Percentiles rank a stretch among this genome's conserved stretches.
phyloP scores from a whole-genome alignment of 1,284 basidiomycete species.

The Tilletia caries region DNA sequence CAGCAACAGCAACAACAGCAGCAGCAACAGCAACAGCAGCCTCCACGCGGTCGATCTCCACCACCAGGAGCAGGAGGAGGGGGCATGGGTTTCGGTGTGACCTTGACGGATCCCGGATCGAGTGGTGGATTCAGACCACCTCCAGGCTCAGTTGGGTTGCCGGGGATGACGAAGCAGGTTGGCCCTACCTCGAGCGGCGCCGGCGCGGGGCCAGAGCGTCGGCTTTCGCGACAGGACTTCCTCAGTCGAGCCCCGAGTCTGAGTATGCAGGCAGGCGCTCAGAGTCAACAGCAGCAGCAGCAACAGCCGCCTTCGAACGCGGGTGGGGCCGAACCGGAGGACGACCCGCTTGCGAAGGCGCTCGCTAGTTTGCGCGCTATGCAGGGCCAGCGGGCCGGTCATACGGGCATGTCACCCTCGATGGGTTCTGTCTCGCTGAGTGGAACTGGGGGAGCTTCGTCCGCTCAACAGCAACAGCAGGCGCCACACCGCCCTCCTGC shows the following conservation, averaged over 20 bases:
- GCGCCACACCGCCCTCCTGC: not conserved
- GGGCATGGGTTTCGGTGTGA: not conserved
- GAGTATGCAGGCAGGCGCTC: not conserved
- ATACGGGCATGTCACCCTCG: slow-evolving; percentile 40
- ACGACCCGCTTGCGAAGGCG: slow-evolving; percentile 72
- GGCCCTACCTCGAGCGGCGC: slow-evolving; percentile 16
- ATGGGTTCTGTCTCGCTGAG: not conserved
- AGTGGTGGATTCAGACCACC: slow-evolving; percentile 17
- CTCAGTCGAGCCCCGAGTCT: slow-evolving; percentile 42
- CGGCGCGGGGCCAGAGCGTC: slow-evolving; percentile 20
- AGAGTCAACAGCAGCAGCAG: not conserved
- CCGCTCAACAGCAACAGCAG: not conserved
- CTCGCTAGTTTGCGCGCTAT: slow-evolving; percentile 60
- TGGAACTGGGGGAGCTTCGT: not conserved
- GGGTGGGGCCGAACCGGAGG: slow-evolving; percentile 54
- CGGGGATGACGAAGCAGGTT: slow-evolving; percentile 22
- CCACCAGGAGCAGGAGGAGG: slow-evolving; percentile 2
- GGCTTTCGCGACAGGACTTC: slow-evolving; percentile 41
- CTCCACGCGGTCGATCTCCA: not conserved
- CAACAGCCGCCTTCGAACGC: not conserved
- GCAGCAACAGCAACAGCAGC: slow-evolving; percentile 1
- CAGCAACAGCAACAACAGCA: slow-evolving; percentile 20
- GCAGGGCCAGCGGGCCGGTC: slow-evolving; percentile 24
- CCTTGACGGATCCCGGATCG: not conserved
- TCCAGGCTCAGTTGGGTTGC: slow-evolving; percentile 23